Base-by-base conservation (phyloP, 306 rosid genomes). In the Corylus avellana region DNA sequence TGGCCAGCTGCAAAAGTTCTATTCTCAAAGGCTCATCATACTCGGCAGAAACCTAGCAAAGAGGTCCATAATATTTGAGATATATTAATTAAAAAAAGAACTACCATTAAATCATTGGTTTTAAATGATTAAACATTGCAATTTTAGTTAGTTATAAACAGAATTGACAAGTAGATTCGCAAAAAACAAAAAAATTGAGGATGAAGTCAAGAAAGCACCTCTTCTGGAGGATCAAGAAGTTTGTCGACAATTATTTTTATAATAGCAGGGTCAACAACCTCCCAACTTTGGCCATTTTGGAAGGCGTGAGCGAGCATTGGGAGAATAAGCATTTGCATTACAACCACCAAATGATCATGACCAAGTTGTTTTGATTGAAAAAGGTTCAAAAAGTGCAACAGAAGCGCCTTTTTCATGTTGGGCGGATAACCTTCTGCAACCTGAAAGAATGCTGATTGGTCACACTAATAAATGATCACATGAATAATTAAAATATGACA, bases 141-240 rank as follows among this genome's bases (percentile, higher is more conserved):
- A 53, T 54, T 58, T 74, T 42, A 58, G 70, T 55, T 54, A 75
- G 16, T 35, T 29, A 17, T 25, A 47, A 49, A 49, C 8, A 53
- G 16, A 55, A 17, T 62, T 11, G n/a, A 22, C 49, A 61, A 74
- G 37, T 14, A 71, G 54, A 27, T 61, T 2, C 69, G 37, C 20
- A 64, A 47, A 53, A 74, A 55, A 87, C 18, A 59, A 4, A 20
- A 72, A 62, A 57, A 72, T 35, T 51, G 68, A 7, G 58, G 49
- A 51, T 9, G 46, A 53, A 50, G 75, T 76, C 20, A 76, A 47
- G 74, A 75, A 55, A 78, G 79, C 77, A 96, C 99, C 97, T 93
- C 99, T 84, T 96, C 99, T 14, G 97, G 99, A 82, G 99, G 99
- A 89, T 96, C 99, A 37, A 96, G 98, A 93, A 96, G 99, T 87